These are phyloP conservation scores for Paracamarosporium sp. DNA, from an alignment of 2,329 filamentous ascomycete species.

Conservation along the genomic window DNA sequence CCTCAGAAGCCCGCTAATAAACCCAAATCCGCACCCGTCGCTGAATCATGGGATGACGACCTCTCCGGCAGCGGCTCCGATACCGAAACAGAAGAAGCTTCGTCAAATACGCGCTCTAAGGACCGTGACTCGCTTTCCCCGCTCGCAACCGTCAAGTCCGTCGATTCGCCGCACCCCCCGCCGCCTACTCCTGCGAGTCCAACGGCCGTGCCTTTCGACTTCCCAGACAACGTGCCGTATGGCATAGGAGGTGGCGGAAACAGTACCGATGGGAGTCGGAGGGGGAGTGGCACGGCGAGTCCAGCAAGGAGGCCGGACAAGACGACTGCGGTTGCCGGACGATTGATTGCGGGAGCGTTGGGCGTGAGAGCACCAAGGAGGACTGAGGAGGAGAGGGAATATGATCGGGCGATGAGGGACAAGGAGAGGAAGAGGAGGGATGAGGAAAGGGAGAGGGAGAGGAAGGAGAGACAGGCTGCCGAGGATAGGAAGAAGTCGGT, in stretches of 20 bases:
- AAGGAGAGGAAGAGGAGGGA: constrained; percentile 82
- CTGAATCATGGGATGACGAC: constrained; percentile 82
- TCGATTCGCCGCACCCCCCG: constrained; percentile 41
- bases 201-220: constrained; percentile 32
- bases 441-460: constrained; percentile 72
- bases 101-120: constrained; percentile 37
- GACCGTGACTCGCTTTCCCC: constrained; percentile 22
- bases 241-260: constrained; percentile 9
- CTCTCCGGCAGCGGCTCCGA: constrained; percentile 50
- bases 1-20: constrained; percentile 40
- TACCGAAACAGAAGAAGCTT: constrained; percentile 39
- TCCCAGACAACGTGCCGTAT: constrained; percentile 33
- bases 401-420: constrained; percentile 81
- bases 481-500: constrained; percentile 82
- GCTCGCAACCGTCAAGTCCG: constrained; percentile 20
- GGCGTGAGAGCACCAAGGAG: constrained; percentile 80
- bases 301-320: constrained; percentile 74
- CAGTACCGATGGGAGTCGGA: constrained; percentile 17
- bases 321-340: constrained; percentile 86
- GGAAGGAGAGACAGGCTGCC: constrained; percentile 66
- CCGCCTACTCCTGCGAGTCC: constrained; percentile 30
- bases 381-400: constrained; percentile 88
- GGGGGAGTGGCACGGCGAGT: constrained; percentile 31
- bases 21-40: constrained; percentile 53
- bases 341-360: constrained; percentile 88